A percentile compares a stretch with the other conserved stretches of the same genome.
phyloP scores from a whole-genome alignment of 306 rosid genomes.

The Amphicarpaea edgeworthii region DNA sequence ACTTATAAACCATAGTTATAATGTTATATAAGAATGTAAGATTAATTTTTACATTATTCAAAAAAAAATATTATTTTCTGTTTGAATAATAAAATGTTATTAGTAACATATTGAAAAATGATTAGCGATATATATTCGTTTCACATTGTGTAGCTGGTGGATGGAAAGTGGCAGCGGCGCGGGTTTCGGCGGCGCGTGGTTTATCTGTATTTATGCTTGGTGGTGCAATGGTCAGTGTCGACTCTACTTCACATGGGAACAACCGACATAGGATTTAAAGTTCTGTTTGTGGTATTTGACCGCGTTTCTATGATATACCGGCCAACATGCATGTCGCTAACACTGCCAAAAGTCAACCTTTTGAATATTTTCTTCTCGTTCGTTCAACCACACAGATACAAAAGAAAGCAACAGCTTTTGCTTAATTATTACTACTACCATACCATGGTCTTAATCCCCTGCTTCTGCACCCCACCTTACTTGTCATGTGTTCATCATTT shows the following conservation, averaged over 20 bases:
- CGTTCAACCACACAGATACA: conserved; percentile 44
- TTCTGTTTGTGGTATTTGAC: conserved; percentile 28
- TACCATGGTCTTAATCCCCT: neutral
- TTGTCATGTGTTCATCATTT: neutral
- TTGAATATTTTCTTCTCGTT: conserved; percentile 41
- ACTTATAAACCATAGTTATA: no score
- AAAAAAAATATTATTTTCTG: no score
- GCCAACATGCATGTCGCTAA: conserved; percentile 47
- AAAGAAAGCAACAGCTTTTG: neutral
- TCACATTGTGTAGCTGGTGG: no score
- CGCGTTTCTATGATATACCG: conserved; percentile 12
- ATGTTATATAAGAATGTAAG: no score
- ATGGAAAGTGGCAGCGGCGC: no score
- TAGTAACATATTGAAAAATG: no score
- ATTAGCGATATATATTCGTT: no score
- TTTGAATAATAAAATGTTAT: no score
- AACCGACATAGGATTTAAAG: conserved; percentile 45
- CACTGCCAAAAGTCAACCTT: conserved; percentile 52
- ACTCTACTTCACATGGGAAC: conserved; percentile 6
- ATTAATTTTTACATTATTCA: no score
- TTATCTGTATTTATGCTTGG: no score
- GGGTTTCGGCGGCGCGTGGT: no score
- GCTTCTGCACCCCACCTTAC: conserved; percentile 2
- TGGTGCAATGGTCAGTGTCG: no score
- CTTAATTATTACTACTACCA: neutral